A percentile compares a stretch with the other conserved stretches of the same genome.
Evolutionary conservation across 2,329 filamentous ascomycete species (phyloP).

Genomic region (Colletotrichum liaoningense): DNA sequence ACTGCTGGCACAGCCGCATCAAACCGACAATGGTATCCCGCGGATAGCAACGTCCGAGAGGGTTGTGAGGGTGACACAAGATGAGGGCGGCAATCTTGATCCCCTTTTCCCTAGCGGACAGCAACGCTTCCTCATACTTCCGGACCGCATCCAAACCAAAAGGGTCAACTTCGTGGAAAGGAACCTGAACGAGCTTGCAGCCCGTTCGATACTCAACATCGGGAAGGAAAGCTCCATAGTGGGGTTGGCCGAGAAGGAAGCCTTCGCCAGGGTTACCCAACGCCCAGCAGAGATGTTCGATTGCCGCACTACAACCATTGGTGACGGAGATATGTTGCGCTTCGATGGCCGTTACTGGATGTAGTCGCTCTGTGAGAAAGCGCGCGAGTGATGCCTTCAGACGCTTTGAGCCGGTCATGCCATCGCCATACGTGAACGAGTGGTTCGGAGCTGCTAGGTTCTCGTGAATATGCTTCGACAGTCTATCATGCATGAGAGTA

Average conservation of each 20-base stretch:
- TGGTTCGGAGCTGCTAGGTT: constrained; percentile 43
- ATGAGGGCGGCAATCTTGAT: constrained; percentile 3
- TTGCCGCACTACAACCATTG: constrained; percentile 54
- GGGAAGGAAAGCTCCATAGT: constrained; percentile 60
- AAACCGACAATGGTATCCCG: constrained; percentile 5
- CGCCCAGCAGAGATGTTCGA: constrained; percentile 54
- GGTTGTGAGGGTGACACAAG: constrained; percentile 48
- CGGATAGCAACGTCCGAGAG: constrained; percentile 40
- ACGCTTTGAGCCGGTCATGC: constrained; percentile 49
- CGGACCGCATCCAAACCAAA: not conserved
- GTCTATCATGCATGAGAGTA: constrained; percentile 59
- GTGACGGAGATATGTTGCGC: constrained; percentile 49
- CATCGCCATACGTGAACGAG: constrained; percentile 55
- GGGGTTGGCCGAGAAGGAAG: constrained; percentile 55
- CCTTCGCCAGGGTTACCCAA: constrained; percentile 52
- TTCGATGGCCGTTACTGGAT: constrained; percentile 42
- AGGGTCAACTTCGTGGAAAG: constrained; percentile 12
- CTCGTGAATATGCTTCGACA: constrained; percentile 54
- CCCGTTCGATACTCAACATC: constrained; percentile 57
- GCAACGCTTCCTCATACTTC: constrained; percentile 22
- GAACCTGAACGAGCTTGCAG: constrained; percentile 37
- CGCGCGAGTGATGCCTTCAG: constrained; percentile 45
- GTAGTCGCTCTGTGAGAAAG: constrained; percentile 51
- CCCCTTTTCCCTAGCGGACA: constrained; percentile 50
- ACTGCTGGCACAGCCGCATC: constrained; percentile 32